Base-by-base conservation (phyloP, 176 grass and related monocot species). In the Metroxylon sagu region DNA sequence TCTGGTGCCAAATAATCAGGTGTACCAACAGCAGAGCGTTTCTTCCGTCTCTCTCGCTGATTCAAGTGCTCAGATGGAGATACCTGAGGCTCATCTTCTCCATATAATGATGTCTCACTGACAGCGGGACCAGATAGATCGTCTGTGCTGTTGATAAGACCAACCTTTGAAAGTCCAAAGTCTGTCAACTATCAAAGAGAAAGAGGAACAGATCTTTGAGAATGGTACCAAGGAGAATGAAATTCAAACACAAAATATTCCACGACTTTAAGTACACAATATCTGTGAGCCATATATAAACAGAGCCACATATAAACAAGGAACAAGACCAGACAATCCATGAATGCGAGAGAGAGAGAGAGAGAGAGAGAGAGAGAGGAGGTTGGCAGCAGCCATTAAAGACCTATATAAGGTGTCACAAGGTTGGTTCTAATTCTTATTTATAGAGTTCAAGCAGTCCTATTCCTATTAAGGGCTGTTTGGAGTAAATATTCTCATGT, bases 1-100 rank as follows among this genome's bases (percentile, higher is more conserved):
- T 98, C 94, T 51, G 94, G 94, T 66, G 94, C 94, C 71, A 98
- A 79, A 78, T 98, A 98, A 81, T 98, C 94, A 76, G 94, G 94
- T 17, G 88, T 98, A 60, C 94, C 94, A 76, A 98, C 94, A 58
- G 94, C 94, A 71, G 88, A 93, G 31, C 85, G 94, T 59, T 89
- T 98, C 73, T 98, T 85, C 62, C 94, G 77, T 5, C 76, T 74
- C 71, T 71, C 88, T 61, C 69, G 74, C 26, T 81, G 94, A 85
- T 98, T 82, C 59, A 80, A 76, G 76, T 83, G 70, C 71, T 93
- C 94, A 4, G 73, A 60, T 85, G 81, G 84, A 67, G 60, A 79
- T 70, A 95, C 48, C 64, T 84, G 84, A 76, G 88, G 82, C 48
- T 98, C 94, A 43, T 98, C 94, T 49, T 98, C 94, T 61, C 76